Conservation (phyloP, 2,329 filamentous ascomycete species). For the Colletotrichum sp. region DNA sequence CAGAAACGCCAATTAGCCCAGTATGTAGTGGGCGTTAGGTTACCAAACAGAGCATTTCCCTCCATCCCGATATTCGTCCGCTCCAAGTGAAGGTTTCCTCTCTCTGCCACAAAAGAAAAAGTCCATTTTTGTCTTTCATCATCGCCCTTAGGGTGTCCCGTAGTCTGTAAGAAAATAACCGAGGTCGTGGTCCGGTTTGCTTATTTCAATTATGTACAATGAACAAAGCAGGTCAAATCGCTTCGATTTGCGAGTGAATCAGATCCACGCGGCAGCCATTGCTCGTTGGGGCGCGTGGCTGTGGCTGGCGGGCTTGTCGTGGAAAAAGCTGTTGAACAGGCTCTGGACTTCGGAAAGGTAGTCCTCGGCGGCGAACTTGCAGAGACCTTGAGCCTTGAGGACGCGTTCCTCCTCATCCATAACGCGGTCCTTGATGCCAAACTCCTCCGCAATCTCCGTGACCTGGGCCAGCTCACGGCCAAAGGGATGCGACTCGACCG, state of each 20-base stretch:
- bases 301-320: conserved; percentile 30
- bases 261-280: conserved; percentile 56
- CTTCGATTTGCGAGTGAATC: background rate
- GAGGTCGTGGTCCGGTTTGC: background rate
- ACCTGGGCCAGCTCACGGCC: conserved; percentile 90
- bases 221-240: background rate
- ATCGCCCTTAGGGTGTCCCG: background rate
- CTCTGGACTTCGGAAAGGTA: conserved; percentile 83
- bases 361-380: conserved; percentile 78
- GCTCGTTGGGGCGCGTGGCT: conserved; percentile 23
- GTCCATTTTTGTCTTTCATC: background rate
- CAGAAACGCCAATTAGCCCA: conserved; percentile 15
- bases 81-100: background rate
- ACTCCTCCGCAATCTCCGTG: conserved; percentile 91
- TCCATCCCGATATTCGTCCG: background rate
- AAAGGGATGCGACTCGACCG: conserved; percentile 71
- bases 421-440: conserved; percentile 65
- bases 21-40: background rate
- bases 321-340: conserved; percentile 68
- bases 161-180: background rate
- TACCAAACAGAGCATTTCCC: background rate
- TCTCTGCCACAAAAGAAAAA: background rate
- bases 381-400: conserved; percentile 72
- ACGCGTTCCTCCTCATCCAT: conserved; percentile 77
- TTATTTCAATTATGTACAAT: conserved; percentile 21